phyloP scores from a whole-genome alignment of 192 early-diverging fungal species.

The Hyaloraphidium curvatum region DNA sequence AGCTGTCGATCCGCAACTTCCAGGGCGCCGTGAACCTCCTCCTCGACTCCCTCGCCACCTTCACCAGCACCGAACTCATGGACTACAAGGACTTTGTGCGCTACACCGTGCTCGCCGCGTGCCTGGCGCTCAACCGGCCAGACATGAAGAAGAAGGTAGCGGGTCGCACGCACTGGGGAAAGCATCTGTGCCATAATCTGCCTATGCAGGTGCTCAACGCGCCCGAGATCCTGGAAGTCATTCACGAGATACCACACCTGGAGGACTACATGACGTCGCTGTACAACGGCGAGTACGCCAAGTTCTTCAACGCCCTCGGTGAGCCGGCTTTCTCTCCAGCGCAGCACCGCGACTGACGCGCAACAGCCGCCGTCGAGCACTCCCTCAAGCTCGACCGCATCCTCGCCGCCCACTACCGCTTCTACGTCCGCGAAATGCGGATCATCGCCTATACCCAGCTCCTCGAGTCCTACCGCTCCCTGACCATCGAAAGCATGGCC shows the following conservation, averaged over 20 bases:
- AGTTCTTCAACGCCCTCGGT: constrained; percentile 81
- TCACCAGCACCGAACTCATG: constrained; percentile 93
- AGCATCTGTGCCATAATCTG: background rate
- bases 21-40: constrained; percentile 77
- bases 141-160: constrained; percentile 87
- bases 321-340: constrained; percentile 3
- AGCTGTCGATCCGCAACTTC: constrained; percentile 88
- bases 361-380: constrained; percentile 57
- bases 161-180: background rate
- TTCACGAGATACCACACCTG: constrained; percentile 71
- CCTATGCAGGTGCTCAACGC: constrained; percentile 58
- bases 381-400: constrained; percentile 51
- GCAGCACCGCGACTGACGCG: background rate
- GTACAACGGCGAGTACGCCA: constrained; percentile 79
- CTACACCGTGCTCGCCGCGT: constrained; percentile 75
- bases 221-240: constrained; percentile 90
- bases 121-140: constrained; percentile 67
- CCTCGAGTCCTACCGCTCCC: constrained; percentile 80
- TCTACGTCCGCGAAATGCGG: constrained; percentile 95
- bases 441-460: constrained; percentile 91
- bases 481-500: constrained; percentile 93
- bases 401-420: constrained; percentile 72
- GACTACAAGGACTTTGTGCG: constrained; percentile 92
- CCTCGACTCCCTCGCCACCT: constrained; percentile 88
- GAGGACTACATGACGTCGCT: constrained; percentile 66